phyloP scores from a whole-genome alignment of 192 early-diverging fungal species.

The Backusella westeae region DNA sequence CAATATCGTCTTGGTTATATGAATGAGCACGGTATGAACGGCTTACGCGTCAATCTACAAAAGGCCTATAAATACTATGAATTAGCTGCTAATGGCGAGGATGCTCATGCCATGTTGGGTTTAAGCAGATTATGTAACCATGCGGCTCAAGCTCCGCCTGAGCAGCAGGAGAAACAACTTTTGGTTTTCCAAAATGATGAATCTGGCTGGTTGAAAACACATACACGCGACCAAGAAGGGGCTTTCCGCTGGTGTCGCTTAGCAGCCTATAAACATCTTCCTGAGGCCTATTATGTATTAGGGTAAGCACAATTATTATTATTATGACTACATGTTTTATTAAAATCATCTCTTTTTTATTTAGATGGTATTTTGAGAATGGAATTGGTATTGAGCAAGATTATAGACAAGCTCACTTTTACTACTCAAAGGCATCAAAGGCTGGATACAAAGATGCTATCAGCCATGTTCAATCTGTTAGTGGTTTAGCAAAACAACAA shows the following conservation, averaged over 20 bases:
- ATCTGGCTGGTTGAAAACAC: constrained; percentile 5
- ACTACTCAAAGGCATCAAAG: constrained; percentile 21
- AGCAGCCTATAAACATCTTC: background rate
- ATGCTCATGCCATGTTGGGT: constrained; percentile 3
- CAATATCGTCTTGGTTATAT: constrained; percentile 78
- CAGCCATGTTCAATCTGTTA: background rate
- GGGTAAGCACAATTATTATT: background rate
- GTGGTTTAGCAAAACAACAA: background rate
- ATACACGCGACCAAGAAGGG: background rate
- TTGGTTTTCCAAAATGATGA: background rate
- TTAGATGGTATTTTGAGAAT: constrained; percentile 32
- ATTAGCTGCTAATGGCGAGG: background rate
- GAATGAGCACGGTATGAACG: constrained; percentile 67
- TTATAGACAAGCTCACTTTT: constrained; percentile 14
- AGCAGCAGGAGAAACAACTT: background rate
- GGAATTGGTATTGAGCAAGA: constrained; percentile 22
- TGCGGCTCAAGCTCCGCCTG: background rate
- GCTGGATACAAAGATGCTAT: constrained; percentile 22
- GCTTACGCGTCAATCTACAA: background rate
- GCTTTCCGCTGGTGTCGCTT: constrained; percentile 12
- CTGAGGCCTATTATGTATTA: constrained; percentile 10
- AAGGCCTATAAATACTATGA: constrained; percentile 1
- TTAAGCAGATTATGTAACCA: background rate
- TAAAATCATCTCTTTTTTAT: background rate
- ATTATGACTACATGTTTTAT: background rate